Evolutionary conservation across 768 basidiomycete species (phyloP).

Genomic region (Amanita pseudoporphyria): DNA sequence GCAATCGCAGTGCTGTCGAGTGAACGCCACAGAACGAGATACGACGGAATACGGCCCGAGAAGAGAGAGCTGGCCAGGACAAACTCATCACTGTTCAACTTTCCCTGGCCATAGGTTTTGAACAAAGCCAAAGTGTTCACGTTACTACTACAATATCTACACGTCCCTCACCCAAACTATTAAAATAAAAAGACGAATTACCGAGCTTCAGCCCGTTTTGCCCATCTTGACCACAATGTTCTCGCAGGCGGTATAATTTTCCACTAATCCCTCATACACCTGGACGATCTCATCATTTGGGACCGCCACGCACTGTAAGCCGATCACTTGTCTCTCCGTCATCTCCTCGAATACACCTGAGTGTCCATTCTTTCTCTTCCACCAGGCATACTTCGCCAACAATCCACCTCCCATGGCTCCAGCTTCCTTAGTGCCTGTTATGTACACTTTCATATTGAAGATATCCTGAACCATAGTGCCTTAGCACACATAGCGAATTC

Average conservation of each 20-base stretch:
- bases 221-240: conserved; percentile 29
- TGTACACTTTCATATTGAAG: conserved; percentile 68
- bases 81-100: not conserved
- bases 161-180: not conserved
- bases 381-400: conserved; percentile 65
- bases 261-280: conserved; percentile 47
- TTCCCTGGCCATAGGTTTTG: too few relatives aligned
- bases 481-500: not conserved
- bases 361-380: conserved; percentile 35
- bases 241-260: conserved; percentile 48
- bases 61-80: not conserved
- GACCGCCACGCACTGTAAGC: conserved; percentile 52
- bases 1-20: not conserved
- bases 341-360: conserved; percentile 56
- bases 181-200: not conserved
- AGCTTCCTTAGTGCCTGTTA: conserved; percentile 57
- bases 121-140: not conserved
- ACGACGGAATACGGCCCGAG: not conserved
- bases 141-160: not conserved
- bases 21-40: not conserved
- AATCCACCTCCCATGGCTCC: conserved; percentile 66
- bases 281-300: conserved; percentile 34
- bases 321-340: conserved; percentile 39
- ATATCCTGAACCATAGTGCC: conserved; percentile 35
- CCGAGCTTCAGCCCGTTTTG: not conserved